A percentile compares a stretch with the other conserved stretches of the same genome.
phyloP scores from a whole-genome alignment of 2,329 filamentous ascomycete species.

The Ophiostoma pallidulum region DNA sequence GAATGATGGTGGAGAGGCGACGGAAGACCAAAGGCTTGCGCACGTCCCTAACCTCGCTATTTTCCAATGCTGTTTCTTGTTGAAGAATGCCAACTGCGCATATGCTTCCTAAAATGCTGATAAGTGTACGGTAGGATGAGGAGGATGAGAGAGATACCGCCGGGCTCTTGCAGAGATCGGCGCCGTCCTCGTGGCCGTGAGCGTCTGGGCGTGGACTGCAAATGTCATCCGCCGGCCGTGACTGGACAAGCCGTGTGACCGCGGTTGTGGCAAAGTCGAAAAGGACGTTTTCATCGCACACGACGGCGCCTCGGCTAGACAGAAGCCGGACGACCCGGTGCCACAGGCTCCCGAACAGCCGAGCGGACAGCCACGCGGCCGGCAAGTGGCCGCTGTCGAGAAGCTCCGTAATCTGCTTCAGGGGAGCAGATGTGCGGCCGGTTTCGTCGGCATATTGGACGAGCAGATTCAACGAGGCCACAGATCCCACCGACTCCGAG shows the following conservation, averaged over 20 bases:
- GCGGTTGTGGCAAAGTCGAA: conserved; percentile 26
- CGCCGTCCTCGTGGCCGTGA: too few relatives aligned
- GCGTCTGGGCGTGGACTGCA: background rate
- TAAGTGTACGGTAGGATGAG: conserved; percentile 29
- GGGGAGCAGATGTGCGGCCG: conserved; percentile 25
- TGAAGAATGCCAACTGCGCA: conserved; percentile 27
- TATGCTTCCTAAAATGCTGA: conserved; percentile 33
- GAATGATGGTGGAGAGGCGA: background rate
- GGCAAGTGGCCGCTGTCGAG: conserved; percentile 29
- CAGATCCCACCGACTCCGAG: conserved; percentile 17
- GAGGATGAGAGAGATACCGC: background rate
- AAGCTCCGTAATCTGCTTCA: conserved; percentile 29
- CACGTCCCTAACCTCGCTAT: fast-evolving
- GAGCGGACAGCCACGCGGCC: conserved; percentile 35
- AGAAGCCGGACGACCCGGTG: conserved; percentile 27
- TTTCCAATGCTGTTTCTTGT: conserved; percentile 11
- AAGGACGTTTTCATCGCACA: conserved; percentile 24
- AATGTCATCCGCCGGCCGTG: background rate
- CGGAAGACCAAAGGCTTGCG: background rate
- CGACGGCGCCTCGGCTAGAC: conserved; percentile 19
- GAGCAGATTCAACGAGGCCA: conserved; percentile 19
- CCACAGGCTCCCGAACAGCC: conserved; percentile 34
- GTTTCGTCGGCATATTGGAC: conserved; percentile 24
- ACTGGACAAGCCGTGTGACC: background rate
- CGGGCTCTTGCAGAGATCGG: too few relatives aligned